These are phyloP conservation scores for Chytriomyces sp. DNA, from an alignment of 192 early-diverging fungal species.

Conservation along the genomic window DNA sequence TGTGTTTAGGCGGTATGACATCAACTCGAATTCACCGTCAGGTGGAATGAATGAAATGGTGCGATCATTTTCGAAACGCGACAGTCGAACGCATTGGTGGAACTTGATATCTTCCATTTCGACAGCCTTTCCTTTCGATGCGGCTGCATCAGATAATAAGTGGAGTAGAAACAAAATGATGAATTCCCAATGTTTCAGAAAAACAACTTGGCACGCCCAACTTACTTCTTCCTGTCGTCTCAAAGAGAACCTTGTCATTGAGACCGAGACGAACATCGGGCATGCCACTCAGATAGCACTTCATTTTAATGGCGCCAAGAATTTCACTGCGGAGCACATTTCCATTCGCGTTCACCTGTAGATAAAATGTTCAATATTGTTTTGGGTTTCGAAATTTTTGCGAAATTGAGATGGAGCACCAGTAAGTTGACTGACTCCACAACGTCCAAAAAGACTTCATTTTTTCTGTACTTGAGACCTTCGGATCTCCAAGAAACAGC, in stretches of 20 bases:
- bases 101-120: constrained; percentile 99
- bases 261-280: constrained; percentile 97
- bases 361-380: not conserved
- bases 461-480: constrained; percentile 95
- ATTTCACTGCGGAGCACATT: constrained; percentile 92
- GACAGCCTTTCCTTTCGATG: constrained; percentile 61
- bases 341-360: constrained; percentile 52
- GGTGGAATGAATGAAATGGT: constrained; percentile 99
- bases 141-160: constrained; percentile 14
- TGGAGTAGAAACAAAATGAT: not conserved
- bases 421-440: constrained; percentile 97
- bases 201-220: constrained; percentile 6
- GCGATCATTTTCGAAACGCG: constrained; percentile 92
- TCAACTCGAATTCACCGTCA: constrained; percentile 91
- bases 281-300: constrained; percentile 94
- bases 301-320: constrained; percentile 90
- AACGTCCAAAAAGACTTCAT: constrained; percentile 99
- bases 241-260: constrained; percentile 97
- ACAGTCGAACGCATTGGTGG: constrained; percentile 97
- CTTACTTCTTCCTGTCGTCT: constrained; percentile 80
- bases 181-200: not conserved
- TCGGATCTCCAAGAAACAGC: constrained; percentile 93
- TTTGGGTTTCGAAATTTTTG: not conserved
- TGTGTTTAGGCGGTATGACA: constrained; percentile 77
- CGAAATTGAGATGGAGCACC: constrained; percentile 51